phyloP scores from a whole-genome alignment of 768 basidiomycete species.

The Amylocystis lapponica region DNA sequence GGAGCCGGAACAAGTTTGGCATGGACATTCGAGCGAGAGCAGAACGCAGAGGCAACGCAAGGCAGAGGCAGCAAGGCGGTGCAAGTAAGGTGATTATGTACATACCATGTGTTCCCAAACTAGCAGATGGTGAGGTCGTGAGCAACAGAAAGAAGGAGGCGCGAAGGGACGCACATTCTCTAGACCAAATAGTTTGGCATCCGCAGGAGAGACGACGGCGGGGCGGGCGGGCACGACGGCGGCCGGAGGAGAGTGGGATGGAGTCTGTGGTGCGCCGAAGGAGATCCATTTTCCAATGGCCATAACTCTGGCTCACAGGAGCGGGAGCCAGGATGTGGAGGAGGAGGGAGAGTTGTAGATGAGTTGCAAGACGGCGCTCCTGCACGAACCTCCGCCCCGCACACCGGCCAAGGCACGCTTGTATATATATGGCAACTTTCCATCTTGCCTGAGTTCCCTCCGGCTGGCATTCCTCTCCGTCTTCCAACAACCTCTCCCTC shows the following conservation, averaged over 20 bases:
- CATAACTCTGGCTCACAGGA: slow-evolving; percentile 1
- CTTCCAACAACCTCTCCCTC: no score
- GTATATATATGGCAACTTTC: not conserved
- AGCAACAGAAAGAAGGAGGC: slow-evolving; percentile 6
- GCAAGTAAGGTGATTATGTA: not conserved
- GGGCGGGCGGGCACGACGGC: slow-evolving; percentile 14
- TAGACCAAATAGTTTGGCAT: slow-evolving; percentile 89
- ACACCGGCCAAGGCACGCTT: slow-evolving; percentile 1
- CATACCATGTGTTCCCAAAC: slow-evolving; percentile 96
- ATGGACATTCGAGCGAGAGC: no score
- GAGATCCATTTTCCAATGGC: slow-evolving; percentile 25
- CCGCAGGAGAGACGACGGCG: slow-evolving; percentile 43
- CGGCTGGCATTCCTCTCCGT: no score
- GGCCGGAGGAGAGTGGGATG: slow-evolving; percentile 11
- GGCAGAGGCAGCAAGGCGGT: not conserved
- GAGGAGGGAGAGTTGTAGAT: not conserved
- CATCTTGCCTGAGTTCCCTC: no score
- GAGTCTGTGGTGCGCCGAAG: slow-evolving; percentile 17
- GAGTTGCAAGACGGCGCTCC: not conserved
- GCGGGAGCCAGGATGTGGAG: not conserved
- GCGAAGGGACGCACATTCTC: slow-evolving; percentile 75
- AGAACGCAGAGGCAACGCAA: not conserved
- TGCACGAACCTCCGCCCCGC: not conserved
- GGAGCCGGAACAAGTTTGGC: no score
- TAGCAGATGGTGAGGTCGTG: slow-evolving; percentile 31